Conservation (phyloP, 352 stramenopile species). For the Pythium volutum region DNA sequence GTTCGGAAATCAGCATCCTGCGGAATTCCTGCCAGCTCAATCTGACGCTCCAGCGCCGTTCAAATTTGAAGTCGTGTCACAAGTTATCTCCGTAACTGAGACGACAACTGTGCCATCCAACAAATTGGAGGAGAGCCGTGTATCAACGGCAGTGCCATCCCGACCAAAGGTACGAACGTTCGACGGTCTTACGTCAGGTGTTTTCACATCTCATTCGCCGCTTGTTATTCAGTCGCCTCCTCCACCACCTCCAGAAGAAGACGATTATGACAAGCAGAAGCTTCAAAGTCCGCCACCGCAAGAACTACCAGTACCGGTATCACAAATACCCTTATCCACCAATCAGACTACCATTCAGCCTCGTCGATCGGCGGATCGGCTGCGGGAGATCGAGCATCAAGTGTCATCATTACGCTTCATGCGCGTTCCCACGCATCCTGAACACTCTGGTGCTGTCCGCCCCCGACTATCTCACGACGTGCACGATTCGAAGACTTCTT, state of each 20-base stretch:
- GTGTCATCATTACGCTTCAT: conserved; percentile 24
- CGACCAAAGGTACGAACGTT: conserved; percentile 2
- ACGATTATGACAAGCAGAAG: not conserved
- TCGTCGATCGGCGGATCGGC: conserved; percentile 27
- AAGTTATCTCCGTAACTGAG: conserved; percentile 6
- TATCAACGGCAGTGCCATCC: not conserved
- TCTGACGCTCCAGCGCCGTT: not conserved
- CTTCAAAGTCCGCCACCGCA: not conserved
- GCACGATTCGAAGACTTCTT: not conserved
- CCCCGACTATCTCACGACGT: not conserved
- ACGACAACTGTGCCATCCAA: not conserved
- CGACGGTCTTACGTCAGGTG: not conserved
- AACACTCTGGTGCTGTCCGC: not conserved
- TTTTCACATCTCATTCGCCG: not conserved
- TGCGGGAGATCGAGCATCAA: conserved; percentile 19
- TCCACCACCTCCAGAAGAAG: conserved; percentile 14
- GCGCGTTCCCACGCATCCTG: not conserved
- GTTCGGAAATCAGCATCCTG: not conserved
- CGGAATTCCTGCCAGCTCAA: not conserved
- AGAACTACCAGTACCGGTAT: not conserved
- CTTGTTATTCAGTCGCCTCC: conserved; percentile 7
- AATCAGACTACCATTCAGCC: not conserved
- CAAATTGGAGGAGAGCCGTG: not conserved
- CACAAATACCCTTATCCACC: not conserved
- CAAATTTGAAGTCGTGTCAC: conserved; percentile 12